Conservation (phyloP, 495 filamentous ascomycete species). For the Daldinia grandis region DNA sequence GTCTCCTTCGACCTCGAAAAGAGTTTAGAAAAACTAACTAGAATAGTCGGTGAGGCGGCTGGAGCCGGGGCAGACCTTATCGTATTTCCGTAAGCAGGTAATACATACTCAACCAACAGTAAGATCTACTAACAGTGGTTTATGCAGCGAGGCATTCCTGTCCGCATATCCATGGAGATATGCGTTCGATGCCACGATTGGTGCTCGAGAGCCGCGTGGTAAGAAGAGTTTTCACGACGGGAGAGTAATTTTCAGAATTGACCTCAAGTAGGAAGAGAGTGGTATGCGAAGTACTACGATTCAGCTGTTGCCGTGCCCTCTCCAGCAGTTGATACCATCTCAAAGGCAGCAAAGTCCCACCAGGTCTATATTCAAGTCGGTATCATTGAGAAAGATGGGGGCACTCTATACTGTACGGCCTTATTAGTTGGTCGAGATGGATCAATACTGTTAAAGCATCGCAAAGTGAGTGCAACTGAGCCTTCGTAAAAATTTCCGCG, state of each 20-base stretch:
- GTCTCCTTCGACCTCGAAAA: conserved; percentile 52
- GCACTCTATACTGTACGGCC: conserved; percentile 52
- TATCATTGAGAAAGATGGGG: conserved; percentile 55
- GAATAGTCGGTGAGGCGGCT: conserved; percentile 53
- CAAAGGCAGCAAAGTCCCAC: conserved; percentile 46
- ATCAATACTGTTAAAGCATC: conserved; percentile 48
- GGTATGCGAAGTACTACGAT: conserved; percentile 54
- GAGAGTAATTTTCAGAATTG: conserved; percentile 10
- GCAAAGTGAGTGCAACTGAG: conserved; percentile 44
- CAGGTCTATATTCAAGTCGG: conserved; percentile 49
- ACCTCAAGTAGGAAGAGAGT: conserved; percentile 47
- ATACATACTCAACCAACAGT: conserved; percentile 31
- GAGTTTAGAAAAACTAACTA: conserved; percentile 51
- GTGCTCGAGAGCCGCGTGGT: conserved; percentile 53
- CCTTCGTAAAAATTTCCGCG: background rate
- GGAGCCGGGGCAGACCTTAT: conserved; percentile 54
- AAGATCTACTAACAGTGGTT: background rate
- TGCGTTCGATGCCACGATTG: conserved; percentile 55
- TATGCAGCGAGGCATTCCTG: conserved; percentile 49
- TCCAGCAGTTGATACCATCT: conserved; percentile 48
- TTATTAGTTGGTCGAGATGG: conserved; percentile 51
- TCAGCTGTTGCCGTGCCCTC: conserved; percentile 48
- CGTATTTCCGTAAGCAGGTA: conserved; percentile 53
- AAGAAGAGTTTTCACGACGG: conserved; percentile 8
- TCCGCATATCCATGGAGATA: conserved; percentile 56